Conservation (phyloP, 1,284 basidiomycete species). For the Rhodotorula sp. region DNA sequence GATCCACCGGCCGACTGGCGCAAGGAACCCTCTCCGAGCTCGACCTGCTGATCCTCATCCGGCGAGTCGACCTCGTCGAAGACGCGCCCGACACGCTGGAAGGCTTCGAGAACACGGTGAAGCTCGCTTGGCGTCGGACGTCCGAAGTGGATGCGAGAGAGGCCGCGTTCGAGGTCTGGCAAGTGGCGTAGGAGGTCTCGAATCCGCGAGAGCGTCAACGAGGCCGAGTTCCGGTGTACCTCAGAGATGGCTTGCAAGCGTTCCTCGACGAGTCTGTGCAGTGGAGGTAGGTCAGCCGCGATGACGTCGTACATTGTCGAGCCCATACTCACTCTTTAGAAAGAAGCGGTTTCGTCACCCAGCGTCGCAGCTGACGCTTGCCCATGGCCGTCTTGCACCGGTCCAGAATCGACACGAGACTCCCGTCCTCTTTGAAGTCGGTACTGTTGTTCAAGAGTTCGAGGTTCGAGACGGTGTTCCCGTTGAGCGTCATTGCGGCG, state of each 20-base stretch:
- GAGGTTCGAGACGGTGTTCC: conserved; percentile 83
- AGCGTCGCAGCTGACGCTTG: conserved; percentile 73
- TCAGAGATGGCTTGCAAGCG: conserved; percentile 83
- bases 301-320: too few relatives aligned
- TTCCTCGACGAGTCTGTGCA: conserved; percentile 57
- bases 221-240: conserved; percentile 59
- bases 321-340: conserved; percentile 61
- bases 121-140: conserved; percentile 80
- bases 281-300: not conserved
- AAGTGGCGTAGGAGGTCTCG: conserved; percentile 69
- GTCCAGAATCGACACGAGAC: conserved; percentile 82
- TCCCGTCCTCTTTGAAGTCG: conserved; percentile 70
- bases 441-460: conserved; percentile 91
- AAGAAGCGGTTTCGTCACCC: conserved; percentile 82
- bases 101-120: conserved; percentile 69
- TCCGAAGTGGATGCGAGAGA: conserved; percentile 85
- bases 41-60: conserved; percentile 44
- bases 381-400: conserved; percentile 83
- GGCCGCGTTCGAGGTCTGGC: conserved; percentile 84
- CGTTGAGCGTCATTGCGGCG: conserved; percentile 83
- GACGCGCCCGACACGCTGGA: conserved; percentile 67
- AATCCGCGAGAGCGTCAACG: conserved; percentile 59
- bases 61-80: conserved; percentile 59
- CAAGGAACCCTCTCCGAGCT: not conserved
- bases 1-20: conserved; percentile 46